Evolutionary conservation across 176 grass and related monocot species (phyloP).

Genomic region (Ensete glaucum): DNA sequence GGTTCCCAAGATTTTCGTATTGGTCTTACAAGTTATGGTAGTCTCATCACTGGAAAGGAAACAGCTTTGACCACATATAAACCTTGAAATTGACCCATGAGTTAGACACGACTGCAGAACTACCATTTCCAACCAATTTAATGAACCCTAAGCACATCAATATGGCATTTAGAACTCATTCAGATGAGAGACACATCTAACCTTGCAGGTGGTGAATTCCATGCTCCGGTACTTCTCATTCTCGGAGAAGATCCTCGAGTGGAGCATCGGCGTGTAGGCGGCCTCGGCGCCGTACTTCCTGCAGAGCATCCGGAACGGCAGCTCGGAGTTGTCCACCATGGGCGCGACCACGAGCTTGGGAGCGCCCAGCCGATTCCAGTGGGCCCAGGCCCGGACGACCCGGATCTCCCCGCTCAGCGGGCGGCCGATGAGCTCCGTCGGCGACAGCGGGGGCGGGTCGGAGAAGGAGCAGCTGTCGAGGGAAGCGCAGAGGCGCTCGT

Average conservation of each 20-base stretch:
- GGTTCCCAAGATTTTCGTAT: too few species aligned
- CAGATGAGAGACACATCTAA: conserved; percentile 16
- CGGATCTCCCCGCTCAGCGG: conserved; percentile 30
- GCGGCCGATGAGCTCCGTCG: conserved; percentile 16
- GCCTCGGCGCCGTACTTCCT: conserved; percentile 75
- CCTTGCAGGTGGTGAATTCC: conserved; percentile 94
- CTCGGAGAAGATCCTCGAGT: conserved; percentile 94
- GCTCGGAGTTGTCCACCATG: conserved; percentile 98
- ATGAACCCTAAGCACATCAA: background rate
- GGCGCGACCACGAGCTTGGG: conserved; percentile 66
- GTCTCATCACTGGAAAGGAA: too few species aligned
- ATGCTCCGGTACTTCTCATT: conserved; percentile 85
- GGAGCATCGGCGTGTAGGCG: conserved; percentile 96
- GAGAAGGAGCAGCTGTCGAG: conserved; percentile 13
- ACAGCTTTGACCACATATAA: background rate
- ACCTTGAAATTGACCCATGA: background rate
- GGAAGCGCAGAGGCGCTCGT: conserved; percentile 13
- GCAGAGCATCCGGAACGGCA: conserved; percentile 94
- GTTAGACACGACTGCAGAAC: background rate
- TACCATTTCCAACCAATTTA: background rate
- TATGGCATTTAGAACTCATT: background rate
- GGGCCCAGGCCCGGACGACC: conserved; percentile 72
- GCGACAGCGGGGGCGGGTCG: background rate
- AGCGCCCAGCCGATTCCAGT: conserved; percentile 64
- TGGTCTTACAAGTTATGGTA: too few species aligned